A percentile compares a stretch with the other conserved stretches of the same genome.
Evolutionary conservation across 768 basidiomycete species (phyloP).

Genomic region (Trametes maxima): DNA sequence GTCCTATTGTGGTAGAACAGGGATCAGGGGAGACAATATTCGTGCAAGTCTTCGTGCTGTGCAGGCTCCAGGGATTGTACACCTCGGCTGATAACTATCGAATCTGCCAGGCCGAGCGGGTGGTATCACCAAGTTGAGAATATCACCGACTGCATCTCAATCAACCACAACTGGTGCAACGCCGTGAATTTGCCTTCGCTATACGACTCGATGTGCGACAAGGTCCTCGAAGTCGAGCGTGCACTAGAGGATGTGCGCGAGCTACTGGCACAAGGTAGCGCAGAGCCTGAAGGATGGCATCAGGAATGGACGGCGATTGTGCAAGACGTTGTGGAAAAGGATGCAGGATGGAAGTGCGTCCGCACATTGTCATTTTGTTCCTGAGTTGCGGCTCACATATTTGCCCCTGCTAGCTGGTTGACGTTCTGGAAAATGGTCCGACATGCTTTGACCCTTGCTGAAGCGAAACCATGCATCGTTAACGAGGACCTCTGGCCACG

Average conservation of each 20-base stretch:
- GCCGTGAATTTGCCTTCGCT: slow-evolving; percentile 31
- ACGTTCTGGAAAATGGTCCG: slow-evolving; percentile 34
- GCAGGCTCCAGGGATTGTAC: background rate
- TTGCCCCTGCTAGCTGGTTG: slow-evolving; percentile 25
- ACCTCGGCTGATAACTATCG: background rate
- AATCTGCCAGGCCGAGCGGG: slow-evolving; percentile 28
- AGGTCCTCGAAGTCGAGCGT: slow-evolving; percentile 31
- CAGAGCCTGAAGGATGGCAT: slow-evolving; percentile 20
- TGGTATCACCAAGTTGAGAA: slow-evolving; percentile 38
- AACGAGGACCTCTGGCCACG: slow-evolving; percentile 18
- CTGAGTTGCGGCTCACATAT: background rate
- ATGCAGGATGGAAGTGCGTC: slow-evolving; percentile 36
- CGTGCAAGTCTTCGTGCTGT: slow-evolving; percentile 23
- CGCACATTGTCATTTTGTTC: background rate
- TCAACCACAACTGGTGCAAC: slow-evolving; percentile 39
- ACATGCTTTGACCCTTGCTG: slow-evolving; percentile 22
- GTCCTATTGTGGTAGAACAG: slow-evolving; percentile 30
- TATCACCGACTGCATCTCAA: slow-evolving; percentile 34
- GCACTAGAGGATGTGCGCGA: slow-evolving; percentile 33
- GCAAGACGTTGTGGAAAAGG: slow-evolving; percentile 35
- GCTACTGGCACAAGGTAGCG: slow-evolving; percentile 17
- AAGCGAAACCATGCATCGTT: background rate
- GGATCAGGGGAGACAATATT: slow-evolving; percentile 33
- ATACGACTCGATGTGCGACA: slow-evolving; percentile 33
- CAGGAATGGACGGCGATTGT: slow-evolving; percentile 30